Percentiles rank a stretch among this genome's conserved stretches.
Evolutionary conservation across 2,329 filamentous ascomycete genomes (phyloP).

Genomic region (Fusarium napiforme): DNA sequence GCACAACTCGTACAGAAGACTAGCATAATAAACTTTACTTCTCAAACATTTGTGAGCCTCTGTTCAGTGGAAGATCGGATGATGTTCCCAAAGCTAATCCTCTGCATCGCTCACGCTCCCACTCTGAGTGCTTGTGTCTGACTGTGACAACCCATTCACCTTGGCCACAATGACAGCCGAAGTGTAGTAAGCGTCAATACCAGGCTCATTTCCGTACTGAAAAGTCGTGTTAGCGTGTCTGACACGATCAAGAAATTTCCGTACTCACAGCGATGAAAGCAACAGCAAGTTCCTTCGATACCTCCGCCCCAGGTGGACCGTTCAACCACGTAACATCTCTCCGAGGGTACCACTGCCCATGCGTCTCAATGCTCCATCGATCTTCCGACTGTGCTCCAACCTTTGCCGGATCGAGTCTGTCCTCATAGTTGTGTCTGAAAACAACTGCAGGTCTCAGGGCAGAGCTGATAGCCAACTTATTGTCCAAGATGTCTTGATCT

Average conservation of each 20-base stretch:
- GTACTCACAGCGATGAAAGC: background rate
- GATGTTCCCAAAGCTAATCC: background rate
- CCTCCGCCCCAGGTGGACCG: too few species aligned
- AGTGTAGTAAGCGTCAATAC: background rate
- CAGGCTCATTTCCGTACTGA: conserved; percentile 13
- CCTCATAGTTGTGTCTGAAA: background rate
- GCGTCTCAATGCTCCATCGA: too few species aligned
- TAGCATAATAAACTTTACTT: background rate
- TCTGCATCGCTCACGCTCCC: background rate
- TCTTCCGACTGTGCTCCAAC: background rate
- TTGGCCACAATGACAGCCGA: conserved; percentile 17
- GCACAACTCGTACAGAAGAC: background rate
- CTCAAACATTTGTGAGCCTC: accelerated
- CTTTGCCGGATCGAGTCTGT: background rate
- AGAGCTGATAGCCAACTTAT: background rate
- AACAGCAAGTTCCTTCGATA: conserved; percentile 11
- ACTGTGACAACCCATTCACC: background rate
- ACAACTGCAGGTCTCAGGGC: background rate
- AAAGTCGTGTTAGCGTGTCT: background rate
- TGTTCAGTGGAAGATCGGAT: accelerated
- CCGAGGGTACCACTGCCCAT: background rate
- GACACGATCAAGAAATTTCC: accelerated
- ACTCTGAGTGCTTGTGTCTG: accelerated
- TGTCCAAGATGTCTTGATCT: background rate
- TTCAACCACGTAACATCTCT: background rate